Percentiles rank a stretch among this genome's conserved stretches.
These are phyloP conservation scores for Zea mays DNA, from an alignment of 176 grass and related monocot genomes.

Conservation along the genomic window Zm-B73-REFERENCE-NAM-5.0 NC_050105.1:79410001-79410500, in stretches of 20 bases:
- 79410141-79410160: not conserved
- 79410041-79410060: not conserved
- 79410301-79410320: constrained; percentile 67
- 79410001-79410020: not conserved
- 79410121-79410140: not conserved
- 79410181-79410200: too few relatives aligned
- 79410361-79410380: constrained; percentile 58
- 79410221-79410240: constrained; percentile 82
- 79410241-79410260: constrained; percentile 54
- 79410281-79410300: constrained; percentile 64
- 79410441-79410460: constrained; percentile 57
- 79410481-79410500: constrained; percentile 20
- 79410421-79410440: constrained; percentile 27
- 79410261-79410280: constrained; percentile 55
- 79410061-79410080: constrained; percentile 16
- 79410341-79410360: constrained; percentile 51
- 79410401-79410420: constrained; percentile 38
- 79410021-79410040: not conserved
- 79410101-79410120: not conserved
- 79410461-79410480: constrained; percentile 21
- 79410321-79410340: constrained; percentile 48
- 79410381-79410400: constrained; percentile 49
- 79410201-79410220: constrained; percentile 87
- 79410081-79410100: constrained; percentile 11
- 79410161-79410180: too few relatives aligned